These are phyloP conservation scores for Tetrapisispora taiwanensis DNA, from an alignment of 805 yeast species.

Conservation along the genomic window DNA sequence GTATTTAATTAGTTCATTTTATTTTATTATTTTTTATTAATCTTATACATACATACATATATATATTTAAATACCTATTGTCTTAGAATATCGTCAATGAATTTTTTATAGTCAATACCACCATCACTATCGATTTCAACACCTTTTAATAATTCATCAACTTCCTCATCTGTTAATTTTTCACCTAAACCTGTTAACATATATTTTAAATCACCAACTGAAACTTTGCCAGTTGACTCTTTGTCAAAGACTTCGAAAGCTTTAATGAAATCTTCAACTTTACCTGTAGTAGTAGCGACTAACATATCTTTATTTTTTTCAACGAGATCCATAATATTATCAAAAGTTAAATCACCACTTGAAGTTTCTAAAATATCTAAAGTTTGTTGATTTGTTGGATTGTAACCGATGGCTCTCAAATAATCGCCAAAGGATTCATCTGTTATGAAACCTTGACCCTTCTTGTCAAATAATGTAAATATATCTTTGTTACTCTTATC, in stretches of 20 bases:
- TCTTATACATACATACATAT: background rate
- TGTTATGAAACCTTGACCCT: conserved; percentile 88
- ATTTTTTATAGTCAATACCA: conserved; percentile 87
- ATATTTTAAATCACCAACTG: conserved; percentile 93
- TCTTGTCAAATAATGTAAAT: conserved; percentile 90
- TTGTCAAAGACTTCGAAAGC: conserved; percentile 97
- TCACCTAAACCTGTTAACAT: conserved; percentile 94
- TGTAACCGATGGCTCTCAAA: conserved; percentile 94
- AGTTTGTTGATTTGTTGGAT: conserved; percentile 65
- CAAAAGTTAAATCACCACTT: conserved; percentile 19
- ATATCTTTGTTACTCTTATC: conserved; percentile 66
- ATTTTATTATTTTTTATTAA: background rate
- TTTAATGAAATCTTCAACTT: conserved; percentile 66
- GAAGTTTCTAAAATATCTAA: conserved; percentile 15
- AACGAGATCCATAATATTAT: conserved; percentile 19
- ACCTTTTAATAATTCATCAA: conserved; percentile 91
- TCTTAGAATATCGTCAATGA: conserved; percentile 85
- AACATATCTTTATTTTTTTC: conserved; percentile 18
- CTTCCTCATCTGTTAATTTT: conserved; percentile 80
- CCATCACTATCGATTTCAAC: conserved; percentile 90
- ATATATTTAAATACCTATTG: conserved; percentile 49
- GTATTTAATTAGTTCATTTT: too few species aligned
- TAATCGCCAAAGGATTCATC: conserved; percentile 81
- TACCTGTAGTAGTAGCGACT: conserved; percentile 26
- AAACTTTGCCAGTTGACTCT: conserved; percentile 89